These are phyloP conservation scores for Cryptococcus hybrid DNA, from an alignment of 1,284 basidiomycete species.

Conservation along the genomic window DNA sequence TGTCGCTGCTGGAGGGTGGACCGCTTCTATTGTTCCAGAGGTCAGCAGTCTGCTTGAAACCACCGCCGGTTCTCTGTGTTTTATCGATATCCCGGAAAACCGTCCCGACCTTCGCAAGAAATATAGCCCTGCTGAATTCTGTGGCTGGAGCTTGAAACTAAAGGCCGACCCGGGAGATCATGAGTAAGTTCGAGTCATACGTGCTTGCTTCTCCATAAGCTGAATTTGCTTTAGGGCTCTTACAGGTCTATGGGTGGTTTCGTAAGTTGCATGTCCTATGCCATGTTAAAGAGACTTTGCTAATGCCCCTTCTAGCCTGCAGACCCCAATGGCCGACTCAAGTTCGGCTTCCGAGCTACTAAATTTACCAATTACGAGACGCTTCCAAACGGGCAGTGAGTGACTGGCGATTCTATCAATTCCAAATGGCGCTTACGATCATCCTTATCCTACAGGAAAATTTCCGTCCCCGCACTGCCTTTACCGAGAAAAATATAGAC, in stretches of 20 bases:
- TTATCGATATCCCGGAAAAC: conserved; percentile 10
- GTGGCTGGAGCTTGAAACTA: background rate
- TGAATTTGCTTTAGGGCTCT: too few species aligned
- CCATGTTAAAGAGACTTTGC: too few species aligned
- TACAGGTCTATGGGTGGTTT: too few species aligned
- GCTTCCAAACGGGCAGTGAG: background rate
- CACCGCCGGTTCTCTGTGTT: conserved; percentile 12
- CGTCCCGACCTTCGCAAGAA: conserved; percentile 11
- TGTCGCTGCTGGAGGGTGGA: conserved; percentile 18
- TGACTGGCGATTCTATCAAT: conserved; percentile 3
- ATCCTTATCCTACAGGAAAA: background rate
- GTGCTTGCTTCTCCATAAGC: too few species aligned
- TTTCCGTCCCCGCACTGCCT: background rate
- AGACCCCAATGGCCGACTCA: too few species aligned
- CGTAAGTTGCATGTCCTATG: too few species aligned
- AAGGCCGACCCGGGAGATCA: too few species aligned
- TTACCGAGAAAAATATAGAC: background rate
- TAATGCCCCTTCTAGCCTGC: too few species aligned
- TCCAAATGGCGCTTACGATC: background rate
- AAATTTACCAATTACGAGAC: too few species aligned
- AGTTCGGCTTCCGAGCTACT: too few species aligned
- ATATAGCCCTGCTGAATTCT: conserved; percentile 3
- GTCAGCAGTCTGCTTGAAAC: conserved; percentile 11
- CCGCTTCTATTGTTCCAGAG: conserved; percentile 12
- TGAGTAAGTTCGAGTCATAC: too few species aligned